A percentile compares a stretch with the other conserved stretches of the same genome.
Conservation (phyloP, 1,284 basidiomycete genomes). For the Marasmius tenuissimus region DNA sequence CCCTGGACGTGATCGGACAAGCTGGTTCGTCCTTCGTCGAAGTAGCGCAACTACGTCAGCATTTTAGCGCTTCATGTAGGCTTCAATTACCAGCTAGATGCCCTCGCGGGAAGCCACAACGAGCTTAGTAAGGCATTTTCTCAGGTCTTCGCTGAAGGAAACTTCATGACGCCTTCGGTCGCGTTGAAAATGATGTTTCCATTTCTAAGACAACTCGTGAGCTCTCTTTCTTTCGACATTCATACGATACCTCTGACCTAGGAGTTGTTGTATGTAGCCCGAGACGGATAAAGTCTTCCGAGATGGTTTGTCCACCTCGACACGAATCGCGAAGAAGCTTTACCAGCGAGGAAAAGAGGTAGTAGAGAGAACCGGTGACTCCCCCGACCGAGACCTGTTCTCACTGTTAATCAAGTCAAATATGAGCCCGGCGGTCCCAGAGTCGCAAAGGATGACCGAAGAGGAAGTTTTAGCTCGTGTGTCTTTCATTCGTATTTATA, state of each 20-base stretch:
- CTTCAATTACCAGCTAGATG: conserved; percentile 56
- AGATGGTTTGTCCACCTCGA: no score
- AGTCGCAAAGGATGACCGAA: not conserved
- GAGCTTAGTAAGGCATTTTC: no score
- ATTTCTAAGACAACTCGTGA: no score
- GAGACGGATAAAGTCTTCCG: no score
- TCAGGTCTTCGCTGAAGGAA: no score
- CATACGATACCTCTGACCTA: no score
- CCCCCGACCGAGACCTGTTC: not conserved
- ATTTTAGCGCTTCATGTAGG: conserved; percentile 23
- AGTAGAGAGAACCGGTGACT: not conserved
- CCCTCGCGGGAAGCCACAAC: no score
- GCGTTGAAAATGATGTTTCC: no score
- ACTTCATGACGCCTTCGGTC: conserved; percentile 39
- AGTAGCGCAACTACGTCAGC: not conserved
- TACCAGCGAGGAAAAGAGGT: not conserved
- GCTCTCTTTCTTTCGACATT: no score
- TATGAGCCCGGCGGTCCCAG: not conserved
- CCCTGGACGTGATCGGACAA: conserved; percentile 51
- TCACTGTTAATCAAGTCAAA: not conserved
- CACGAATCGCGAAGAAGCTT: not conserved
- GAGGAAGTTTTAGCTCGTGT: not conserved
- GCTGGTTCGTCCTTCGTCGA: conserved; percentile 31
- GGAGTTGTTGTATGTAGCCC: no score
- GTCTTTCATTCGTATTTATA: not conserved